Evolutionary conservation across 1,284 basidiomycete species (phyloP), one percentile per base, ranked within the genome.

Genomic region (Megacollybia platyphylla): DNA sequence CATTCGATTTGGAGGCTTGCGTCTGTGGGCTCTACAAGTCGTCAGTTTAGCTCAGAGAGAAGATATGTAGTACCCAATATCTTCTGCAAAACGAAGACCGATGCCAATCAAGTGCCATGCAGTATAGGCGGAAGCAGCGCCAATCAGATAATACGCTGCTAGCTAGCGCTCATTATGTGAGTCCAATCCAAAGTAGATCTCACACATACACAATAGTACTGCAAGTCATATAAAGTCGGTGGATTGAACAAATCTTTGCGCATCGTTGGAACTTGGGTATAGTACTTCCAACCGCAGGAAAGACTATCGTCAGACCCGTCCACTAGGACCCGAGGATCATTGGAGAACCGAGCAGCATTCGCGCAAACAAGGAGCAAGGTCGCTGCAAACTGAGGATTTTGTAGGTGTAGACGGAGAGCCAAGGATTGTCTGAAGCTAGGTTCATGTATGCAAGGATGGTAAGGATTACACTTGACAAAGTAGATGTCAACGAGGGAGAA

Each of bases 241-340:
- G 17, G 17, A 29, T 40, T 27, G 26, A 26, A 40, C 39, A 40
- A 11, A 24, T 17, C 24, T 27, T 29, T 29, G 17, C 11, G 39
- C 11, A 40, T n/a, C 2, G 27, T 24, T 11, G 24, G 39, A n/a
- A 40, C 24, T 29, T 40, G 39, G 5, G 24, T 24, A 29, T 11
- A 40, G 20, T 27, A 40, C 11, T 11, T 40, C 39, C 39, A 40
- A 8, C 39, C 39, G n/a, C 20, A n/a, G 2, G 39, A 40, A 9
- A 40, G 39, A 13, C 29, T n/a, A n/a, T 17, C 9, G 39, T 40
- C 11, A n/a, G 31, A 34, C 11, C 39, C 39, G 11, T 40, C 39
- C 11, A 40, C 39, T 26, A 40, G 24, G 3, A 40, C 39, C n/a
- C 39, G 39, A 40, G 39, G 11, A 40, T 40, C 39, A 17, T 40